Conservation (phyloP, 768 basidiomycete species). For the Hygrocybe coccinea region DNA sequence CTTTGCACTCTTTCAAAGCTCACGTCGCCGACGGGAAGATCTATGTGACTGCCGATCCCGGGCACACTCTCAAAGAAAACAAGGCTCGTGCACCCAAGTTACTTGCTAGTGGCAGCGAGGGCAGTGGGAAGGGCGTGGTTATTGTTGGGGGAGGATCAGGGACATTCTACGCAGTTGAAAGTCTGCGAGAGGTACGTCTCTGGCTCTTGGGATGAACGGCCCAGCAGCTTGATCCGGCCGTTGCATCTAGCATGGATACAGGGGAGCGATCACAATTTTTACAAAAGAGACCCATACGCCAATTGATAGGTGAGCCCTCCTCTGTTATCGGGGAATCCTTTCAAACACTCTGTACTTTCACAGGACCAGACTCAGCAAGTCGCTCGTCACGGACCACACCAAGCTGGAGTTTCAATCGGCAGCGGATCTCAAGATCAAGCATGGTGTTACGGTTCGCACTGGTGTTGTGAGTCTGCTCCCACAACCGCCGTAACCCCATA, state of each 20-base stretch:
- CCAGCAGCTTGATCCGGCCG: background rate
- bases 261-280: constrained; percentile 70
- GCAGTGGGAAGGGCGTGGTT: constrained; percentile 61
- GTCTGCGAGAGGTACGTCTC: constrained; percentile 64
- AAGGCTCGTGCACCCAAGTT: constrained; percentile 58
- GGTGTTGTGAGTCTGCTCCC: constrained; percentile 42
- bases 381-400: constrained; percentile 68
- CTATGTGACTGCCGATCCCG: constrained; percentile 64
- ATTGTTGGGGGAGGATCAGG: constrained; percentile 86
- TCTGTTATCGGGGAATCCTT: background rate
- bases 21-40: constrained; percentile 68
- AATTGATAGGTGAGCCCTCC: constrained; percentile 62
- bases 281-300: constrained; percentile 78
- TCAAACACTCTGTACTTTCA: background rate
- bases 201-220: background rate
- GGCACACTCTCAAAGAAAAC: constrained; percentile 61
- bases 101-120: constrained; percentile 41
- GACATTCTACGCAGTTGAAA: constrained; percentile 71
- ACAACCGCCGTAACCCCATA: background rate
- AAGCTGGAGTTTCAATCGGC: constrained; percentile 71
- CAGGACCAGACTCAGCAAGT: constrained; percentile 87
- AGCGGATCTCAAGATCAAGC: constrained; percentile 73
- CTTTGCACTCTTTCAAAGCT: constrained; percentile 74
- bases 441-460: constrained; percentile 59
- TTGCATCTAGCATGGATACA: constrained; percentile 60